These are phyloP conservation scores for Rhodotorula toruloides DNA, from an alignment of 768 basidiomycete genomes.

Conservation along the genomic window DNA sequence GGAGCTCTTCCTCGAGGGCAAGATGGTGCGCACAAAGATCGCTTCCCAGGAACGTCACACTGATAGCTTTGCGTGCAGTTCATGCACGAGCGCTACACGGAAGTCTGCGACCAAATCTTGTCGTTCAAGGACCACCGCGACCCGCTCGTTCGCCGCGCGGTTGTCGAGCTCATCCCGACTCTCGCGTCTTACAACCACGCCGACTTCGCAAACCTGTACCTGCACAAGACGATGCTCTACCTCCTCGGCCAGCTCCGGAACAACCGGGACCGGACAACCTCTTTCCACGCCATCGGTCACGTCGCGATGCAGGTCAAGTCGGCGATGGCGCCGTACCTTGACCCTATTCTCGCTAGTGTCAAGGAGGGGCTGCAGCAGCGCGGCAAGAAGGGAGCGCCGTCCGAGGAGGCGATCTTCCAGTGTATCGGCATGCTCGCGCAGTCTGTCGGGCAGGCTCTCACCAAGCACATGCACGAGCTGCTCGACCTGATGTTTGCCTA, in stretches of 20 bases:
- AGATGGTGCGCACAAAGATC: slow-evolving; percentile 63
- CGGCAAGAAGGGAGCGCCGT: slow-evolving; percentile 59
- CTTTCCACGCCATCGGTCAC: slow-evolving; percentile 94
- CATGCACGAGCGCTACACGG: slow-evolving; percentile 75
- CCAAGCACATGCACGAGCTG: slow-evolving; percentile 90
- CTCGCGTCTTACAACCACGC: slow-evolving; percentile 90
- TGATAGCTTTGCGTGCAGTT: slow-evolving; percentile 54
- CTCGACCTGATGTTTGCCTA: slow-evolving; percentile 94
- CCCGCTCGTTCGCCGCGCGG: slow-evolving; percentile 79
- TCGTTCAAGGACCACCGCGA: slow-evolving; percentile 84
- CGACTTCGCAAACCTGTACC: slow-evolving; percentile 81
- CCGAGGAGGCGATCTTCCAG: slow-evolving; percentile 93
- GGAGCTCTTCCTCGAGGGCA: slow-evolving; percentile 84
- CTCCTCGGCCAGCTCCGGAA: slow-evolving; percentile 81
- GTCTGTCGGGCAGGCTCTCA: slow-evolving; percentile 91
- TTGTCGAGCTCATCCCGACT: slow-evolving; percentile 90
- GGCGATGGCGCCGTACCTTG: slow-evolving; percentile 93
- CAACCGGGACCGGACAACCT: slow-evolving; percentile 71
- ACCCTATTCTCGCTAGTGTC: slow-evolving; percentile 80
- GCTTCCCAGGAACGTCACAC: too few relatives aligned
- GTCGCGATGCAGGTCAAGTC: slow-evolving; percentile 84
- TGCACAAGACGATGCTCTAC: slow-evolving; percentile 91
- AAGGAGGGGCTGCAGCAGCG: slow-evolving; percentile 79
- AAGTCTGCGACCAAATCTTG: slow-evolving; percentile 83
- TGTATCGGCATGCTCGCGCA: slow-evolving; percentile 93